Base-by-base conservation (phyloP, 139 green algal genomes). In the Dunaliella sp. region DNA sequence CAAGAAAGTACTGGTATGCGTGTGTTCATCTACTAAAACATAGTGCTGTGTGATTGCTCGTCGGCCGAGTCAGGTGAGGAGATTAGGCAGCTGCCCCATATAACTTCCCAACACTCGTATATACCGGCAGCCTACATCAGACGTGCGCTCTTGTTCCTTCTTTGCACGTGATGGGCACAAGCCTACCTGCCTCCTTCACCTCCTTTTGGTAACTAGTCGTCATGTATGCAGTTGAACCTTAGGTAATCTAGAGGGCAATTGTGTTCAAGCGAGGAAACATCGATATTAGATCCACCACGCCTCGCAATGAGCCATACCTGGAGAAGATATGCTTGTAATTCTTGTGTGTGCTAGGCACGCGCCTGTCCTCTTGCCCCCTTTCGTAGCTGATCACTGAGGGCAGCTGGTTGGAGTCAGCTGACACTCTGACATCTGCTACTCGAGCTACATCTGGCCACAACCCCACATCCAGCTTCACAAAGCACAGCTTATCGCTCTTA, bases 321-420 rank as follows among this genome's bases (percentile, higher is more conserved):
- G 73, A 78, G 28, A 78, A 33, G 22, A 36, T 33, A 22, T 33
- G 26, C 28, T 78, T 32, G 30, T 2, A 2, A 2, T 78, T 33
- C 73, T 32, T 32, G 73, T 22, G 30, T 2, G 73, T 65, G 35
- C 16, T 24, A 12, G 90, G 89, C 79, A 92, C 59, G 12, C 89
- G 83, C 0, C 24, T n/a, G 7, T 83, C 38, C 38, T 92, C 89
- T 83, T 90, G 77, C 0, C 89, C 89, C n/a, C 83, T 85, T 32
- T 86, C 79, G 57, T 83, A 92, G 32, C 83, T 32, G 12, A 82
- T 73, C 1, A 89, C 77, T 16, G 89, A 81, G 1, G 89, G 89
- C 84, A 92, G 81, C 81, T 90, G 87, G 2, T 79, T 76, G 80
- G 82, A 90, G 33, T 35, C n/a, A 1, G 59, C 36, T 2, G 79